Conservation (phyloP, 352 stramenopile species). For the Globisporangium paroecandrum region DNA sequence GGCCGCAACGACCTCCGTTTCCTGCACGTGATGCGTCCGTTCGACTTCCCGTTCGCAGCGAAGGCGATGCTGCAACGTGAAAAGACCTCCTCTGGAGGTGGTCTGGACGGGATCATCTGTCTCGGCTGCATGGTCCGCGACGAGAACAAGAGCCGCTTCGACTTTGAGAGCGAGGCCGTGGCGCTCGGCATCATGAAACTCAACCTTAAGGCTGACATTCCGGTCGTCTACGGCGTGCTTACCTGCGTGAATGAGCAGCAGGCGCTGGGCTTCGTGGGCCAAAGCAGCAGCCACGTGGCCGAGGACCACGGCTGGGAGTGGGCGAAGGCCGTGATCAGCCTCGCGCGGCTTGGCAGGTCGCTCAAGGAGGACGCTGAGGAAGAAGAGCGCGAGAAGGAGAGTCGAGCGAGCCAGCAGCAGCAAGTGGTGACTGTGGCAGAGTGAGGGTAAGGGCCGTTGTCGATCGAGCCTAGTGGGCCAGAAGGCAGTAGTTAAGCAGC, state of each 20-base stretch:
- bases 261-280: slow-evolving; percentile 43
- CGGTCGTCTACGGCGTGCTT: slow-evolving; percentile 88
- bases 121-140: slow-evolving; percentile 93
- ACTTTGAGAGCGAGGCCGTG: slow-evolving; percentile 95
- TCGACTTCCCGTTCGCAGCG: slow-evolving; percentile 93
- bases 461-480: not conserved
- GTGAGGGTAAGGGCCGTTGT: not conserved
- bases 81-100: slow-evolving; percentile 20
- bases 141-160: slow-evolving; percentile 92
- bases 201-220: slow-evolving; percentile 83
- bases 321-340: slow-evolving; percentile 22
- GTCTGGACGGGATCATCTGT: slow-evolving; percentile 94
- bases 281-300: slow-evolving; percentile 15
- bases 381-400: not conserved
- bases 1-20: slow-evolving; percentile 33
- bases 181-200: slow-evolving; percentile 95
- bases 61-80: slow-evolving; percentile 66
- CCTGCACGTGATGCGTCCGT: slow-evolving; percentile 88
- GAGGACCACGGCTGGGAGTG: slow-evolving; percentile 25
- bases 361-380: not conserved
- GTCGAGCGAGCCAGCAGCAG: not conserved
- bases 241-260: slow-evolving; percentile 92
- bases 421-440: not conserved
- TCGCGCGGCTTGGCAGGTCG: slow-evolving; percentile 11
- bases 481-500: not conserved